Base-by-base conservation (phyloP, 2,329 filamentous ascomycete genomes). In the Aspergillus aculeatinus region DNA sequence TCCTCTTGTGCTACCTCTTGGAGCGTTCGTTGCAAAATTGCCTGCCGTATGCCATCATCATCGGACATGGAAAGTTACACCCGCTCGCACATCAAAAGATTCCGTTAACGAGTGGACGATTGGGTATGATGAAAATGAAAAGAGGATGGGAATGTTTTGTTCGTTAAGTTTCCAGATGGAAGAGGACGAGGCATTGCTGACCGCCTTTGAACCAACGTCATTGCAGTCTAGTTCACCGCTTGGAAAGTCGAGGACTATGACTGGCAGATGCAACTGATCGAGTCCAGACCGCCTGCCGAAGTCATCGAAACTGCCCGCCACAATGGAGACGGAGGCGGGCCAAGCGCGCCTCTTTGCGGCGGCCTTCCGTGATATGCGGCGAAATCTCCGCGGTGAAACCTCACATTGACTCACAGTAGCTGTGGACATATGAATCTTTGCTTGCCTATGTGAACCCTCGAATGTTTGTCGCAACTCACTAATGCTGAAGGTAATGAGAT, bases 1-100 rank as follows among this genome's bases (percentile, higher is more conserved):
- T 75, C 65, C 53, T 73, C 72, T 35, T 69, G 61, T n/a, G 68
- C 69, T 62, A 81, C 77, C 69, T 82, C 78, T n/a, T 71, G 63
- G 5, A 82, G 72, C 1, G 79, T 81, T 35, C 73, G 76, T 52
- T 79, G 76, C 49, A 81, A 72, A 27, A 81, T 74, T 66, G 77
- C 69, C 60, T 78, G 77, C 64, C 72, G 76, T 55, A 79, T 60
- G 64, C 77, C 74, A 61, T 71, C 72, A 73, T 76, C 71, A 65
- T 77, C 72, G 65, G 74, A 70, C 74, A 78, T 78, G 39, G 60
- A 61, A 66, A 62, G 42, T 50, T 44, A 54, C 42, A 55, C 42
- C 35, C 10, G 54, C 50, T 51, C 51, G 50, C 42, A n/a, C 23
- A 16, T 19, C n/a, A 19, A 19, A 31, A 27, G 52, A 2, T 29